Percentiles rank a stretch among this genome's conserved stretches.
phyloP scores from a whole-genome alignment of 306 rosid species.

The Cucumis hystrix region DNA sequence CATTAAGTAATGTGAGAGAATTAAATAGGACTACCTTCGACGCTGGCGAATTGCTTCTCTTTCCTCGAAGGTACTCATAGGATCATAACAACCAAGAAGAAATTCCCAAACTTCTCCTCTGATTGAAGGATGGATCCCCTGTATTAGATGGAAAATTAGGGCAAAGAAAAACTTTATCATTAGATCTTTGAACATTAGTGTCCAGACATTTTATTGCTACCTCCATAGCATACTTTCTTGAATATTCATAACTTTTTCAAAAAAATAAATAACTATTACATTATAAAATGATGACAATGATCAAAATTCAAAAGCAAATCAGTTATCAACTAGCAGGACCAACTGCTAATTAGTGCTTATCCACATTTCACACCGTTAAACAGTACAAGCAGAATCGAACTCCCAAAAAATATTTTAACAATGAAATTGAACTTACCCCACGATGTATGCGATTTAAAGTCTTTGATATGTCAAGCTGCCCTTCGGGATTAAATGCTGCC shows the following conservation, averaged over 20 bases:
- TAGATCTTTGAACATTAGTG: neutral
- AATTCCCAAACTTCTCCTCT: conserved; percentile 99
- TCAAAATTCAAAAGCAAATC: neutral
- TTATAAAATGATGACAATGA: neutral
- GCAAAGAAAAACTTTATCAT: neutral
- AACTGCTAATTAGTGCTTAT: neutral
- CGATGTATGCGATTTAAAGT: conserved; percentile 70
- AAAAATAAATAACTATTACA: neutral
- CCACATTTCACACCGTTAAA: neutral
- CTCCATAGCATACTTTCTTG: neutral
- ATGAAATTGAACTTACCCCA: conserved; percentile 51
- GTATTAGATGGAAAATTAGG: conserved; percentile 10
- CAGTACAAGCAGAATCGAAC: neutral
- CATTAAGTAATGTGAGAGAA: neutral
- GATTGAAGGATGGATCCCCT: conserved; percentile 96
- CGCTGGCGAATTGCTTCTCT: conserved; percentile 58
- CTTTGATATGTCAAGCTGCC: conserved; percentile 73
- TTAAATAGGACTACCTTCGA: conserved; percentile 43
- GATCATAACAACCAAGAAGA: conserved; percentile 88
- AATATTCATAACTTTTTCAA: neutral
- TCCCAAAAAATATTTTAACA: conserved; percentile 5
- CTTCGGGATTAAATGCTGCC: conserved; percentile 72
- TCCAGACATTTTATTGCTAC: neutral
- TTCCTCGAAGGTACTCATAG: conserved; percentile 80
- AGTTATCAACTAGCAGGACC: neutral